These are phyloP conservation scores for Brassica napus DNA, from an alignment of 345 rosid genomes.

Conservation along the genomic window DNA sequence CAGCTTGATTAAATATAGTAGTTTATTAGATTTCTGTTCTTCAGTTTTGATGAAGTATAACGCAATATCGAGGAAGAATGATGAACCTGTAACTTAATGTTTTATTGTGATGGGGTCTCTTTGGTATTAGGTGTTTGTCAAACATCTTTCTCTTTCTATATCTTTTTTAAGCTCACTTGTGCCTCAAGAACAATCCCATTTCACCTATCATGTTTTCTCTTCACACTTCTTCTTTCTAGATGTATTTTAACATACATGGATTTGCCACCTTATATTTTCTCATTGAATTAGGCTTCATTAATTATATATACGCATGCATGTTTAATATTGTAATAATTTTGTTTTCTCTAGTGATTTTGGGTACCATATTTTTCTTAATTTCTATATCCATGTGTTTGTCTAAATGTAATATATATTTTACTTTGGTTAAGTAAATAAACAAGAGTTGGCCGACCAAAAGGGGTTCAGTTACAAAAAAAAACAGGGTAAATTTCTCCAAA, in stretches of 20 bases:
- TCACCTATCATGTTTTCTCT: slow-evolving; percentile 56
- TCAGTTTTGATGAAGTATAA: slow-evolving; percentile 37
- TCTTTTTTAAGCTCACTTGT: slow-evolving; percentile 29
- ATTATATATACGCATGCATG: background rate
- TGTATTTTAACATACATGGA: background rate
- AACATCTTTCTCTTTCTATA: slow-evolving; percentile 38
- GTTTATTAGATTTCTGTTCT: slow-evolving; percentile 17
- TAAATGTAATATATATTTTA: background rate
- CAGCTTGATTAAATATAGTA: slow-evolving; percentile 22
- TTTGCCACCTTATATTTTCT: background rate
- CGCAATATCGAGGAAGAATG: slow-evolving; percentile 36
- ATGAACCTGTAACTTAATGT: slow-evolving; percentile 41
- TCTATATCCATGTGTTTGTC: background rate
- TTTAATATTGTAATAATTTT: background rate
- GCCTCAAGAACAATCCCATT: slow-evolving; percentile 59
- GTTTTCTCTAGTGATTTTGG: background rate
- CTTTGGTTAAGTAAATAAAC: background rate
- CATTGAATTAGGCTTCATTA: background rate
- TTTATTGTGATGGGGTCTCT: slow-evolving; percentile 41
- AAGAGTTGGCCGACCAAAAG: background rate
- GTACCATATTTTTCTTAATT: background rate
- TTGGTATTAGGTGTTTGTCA: slow-evolving; percentile 69
- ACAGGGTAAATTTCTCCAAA: background rate
- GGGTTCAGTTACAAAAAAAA: no score
- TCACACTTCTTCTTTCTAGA: slow-evolving; percentile 46